These are phyloP conservation scores for Psophocarpus tetragonolobus DNA, from an alignment of 306 rosid species.

Conservation along the genomic window DNA sequence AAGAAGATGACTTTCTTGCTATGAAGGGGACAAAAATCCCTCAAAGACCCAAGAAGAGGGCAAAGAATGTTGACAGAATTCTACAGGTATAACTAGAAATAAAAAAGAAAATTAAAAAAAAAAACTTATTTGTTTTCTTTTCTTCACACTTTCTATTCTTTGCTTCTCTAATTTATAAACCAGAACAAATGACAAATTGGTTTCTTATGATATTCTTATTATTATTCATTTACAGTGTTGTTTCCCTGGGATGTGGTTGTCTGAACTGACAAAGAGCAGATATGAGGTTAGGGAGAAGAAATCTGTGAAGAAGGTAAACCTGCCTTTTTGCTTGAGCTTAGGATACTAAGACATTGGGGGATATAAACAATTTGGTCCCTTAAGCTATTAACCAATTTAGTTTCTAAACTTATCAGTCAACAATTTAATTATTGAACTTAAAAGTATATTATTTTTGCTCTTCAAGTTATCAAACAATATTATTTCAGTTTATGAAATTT, in stretches of 20 bases:
- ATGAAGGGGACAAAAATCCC: constrained; percentile 82
- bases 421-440: neutral
- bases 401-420: neutral
- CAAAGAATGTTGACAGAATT: constrained; percentile 64
- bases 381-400: neutral
- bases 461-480: too few species aligned
- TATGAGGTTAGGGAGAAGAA: constrained; percentile 85
- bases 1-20: constrained; percentile 81
- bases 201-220: neutral
- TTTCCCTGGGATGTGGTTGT: constrained; percentile 81
- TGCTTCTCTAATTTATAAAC: constrained; percentile 10
- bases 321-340: neutral
- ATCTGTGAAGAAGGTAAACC: constrained; percentile 66
- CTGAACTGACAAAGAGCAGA: constrained; percentile 72
- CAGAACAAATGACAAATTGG: neutral
- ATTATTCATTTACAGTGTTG: constrained; percentile 52
- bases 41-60: constrained; percentile 82
- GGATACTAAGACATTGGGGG: neutral
- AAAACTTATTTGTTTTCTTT: neutral
- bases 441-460: too few species aligned
- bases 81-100: constrained; percentile 51
- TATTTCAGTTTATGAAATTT: too few species aligned
- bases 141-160: neutral
- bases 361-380: neutral
- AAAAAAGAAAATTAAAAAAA: neutral